Evolutionary conservation across 2,329 filamentous ascomycete species (phyloP), one percentile per base, ranked within the genome.

Genomic region (Sporothrix phasma): DNA sequence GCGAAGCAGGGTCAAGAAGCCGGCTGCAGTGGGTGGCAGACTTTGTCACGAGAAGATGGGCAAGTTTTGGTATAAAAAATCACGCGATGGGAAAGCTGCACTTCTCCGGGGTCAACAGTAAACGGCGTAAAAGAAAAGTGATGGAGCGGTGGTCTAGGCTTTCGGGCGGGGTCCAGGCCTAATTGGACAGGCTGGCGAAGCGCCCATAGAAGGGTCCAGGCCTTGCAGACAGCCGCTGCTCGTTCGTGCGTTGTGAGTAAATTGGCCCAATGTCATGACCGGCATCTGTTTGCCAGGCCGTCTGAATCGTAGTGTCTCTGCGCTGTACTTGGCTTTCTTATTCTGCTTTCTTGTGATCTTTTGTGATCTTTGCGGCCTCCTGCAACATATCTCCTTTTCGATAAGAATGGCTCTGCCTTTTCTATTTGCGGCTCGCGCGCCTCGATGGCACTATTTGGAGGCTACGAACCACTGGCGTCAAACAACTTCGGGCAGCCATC

Each of bases 161-260:
- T 22, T 58, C 19, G 22, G 22, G 22, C 34, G 17, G 34, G n/a
- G 31, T 31, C 49, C 51, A 51, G 31, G 53, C 29, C 51, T 5
- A n/a, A n/a, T 34, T 39, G 34, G 34, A n/a, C n/a, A 8, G 51
- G 29, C 37, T 34, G 29, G 49, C n/a, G n/a, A n/a, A n/a, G n/a
- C n/a, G 31, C 41, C 53, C n/a, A 56, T 56, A 37, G 53, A 43
- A 41, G 11, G 53, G 53, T 24, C 53, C 53, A 58, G 53, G 53
- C 53, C 34, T 58, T 22, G 13, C 53, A 58, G 13, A 19, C 34
- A 19, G 39, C 51, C 51, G 51, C 31, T 34, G 51, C 51, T 56
- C 26, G 53, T 58, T 58, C 53, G 53, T 58, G 53, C 34, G 53
- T 22, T 58, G n/a, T 58, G 53, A 58, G 53, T 58, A n/a, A n/a